A percentile compares a stretch with the other conserved stretches of the same genome.
Conservation (phyloP, 176 grass and related monocot genomes). For the Otatea glauca region DNA sequence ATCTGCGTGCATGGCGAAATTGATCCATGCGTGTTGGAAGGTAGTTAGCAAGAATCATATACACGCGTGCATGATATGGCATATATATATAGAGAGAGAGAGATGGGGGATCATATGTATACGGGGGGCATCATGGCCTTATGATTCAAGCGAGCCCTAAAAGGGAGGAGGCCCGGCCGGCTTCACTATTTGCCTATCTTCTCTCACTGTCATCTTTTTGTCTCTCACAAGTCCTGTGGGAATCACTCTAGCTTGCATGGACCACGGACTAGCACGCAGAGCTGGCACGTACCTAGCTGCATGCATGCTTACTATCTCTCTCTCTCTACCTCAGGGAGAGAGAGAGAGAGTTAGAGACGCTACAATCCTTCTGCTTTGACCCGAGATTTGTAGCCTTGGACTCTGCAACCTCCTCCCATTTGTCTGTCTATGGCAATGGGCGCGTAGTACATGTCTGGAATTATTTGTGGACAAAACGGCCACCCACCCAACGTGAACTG, state of each 20-base stretch:
- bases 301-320: background rate
- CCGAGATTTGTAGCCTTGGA: constrained; percentile 31
- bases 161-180: background rate
- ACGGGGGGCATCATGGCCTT: constrained; percentile 31
- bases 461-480: constrained; percentile 49
- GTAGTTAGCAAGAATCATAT: background rate
- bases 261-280: constrained; percentile 11
- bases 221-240: constrained; percentile 21
- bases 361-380: constrained; percentile 29
- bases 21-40: background rate
- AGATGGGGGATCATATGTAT: background rate
- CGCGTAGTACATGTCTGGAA: constrained; percentile 24
- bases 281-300: background rate
- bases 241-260: background rate
- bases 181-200: constrained; percentile 30
- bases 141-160: constrained; percentile 35
- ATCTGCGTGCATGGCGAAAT: background rate
- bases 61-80: background rate
- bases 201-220: constrained; percentile 31
- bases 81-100: background rate
- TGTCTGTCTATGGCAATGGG: constrained; percentile 30
- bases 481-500: constrained; percentile 18
- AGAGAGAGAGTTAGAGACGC: background rate
- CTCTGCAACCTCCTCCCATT: background rate
- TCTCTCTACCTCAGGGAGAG: background rate